Evolutionary conservation across 129 eudicot species (phyloP).

Genomic region (Escallonia rubra): DNA sequence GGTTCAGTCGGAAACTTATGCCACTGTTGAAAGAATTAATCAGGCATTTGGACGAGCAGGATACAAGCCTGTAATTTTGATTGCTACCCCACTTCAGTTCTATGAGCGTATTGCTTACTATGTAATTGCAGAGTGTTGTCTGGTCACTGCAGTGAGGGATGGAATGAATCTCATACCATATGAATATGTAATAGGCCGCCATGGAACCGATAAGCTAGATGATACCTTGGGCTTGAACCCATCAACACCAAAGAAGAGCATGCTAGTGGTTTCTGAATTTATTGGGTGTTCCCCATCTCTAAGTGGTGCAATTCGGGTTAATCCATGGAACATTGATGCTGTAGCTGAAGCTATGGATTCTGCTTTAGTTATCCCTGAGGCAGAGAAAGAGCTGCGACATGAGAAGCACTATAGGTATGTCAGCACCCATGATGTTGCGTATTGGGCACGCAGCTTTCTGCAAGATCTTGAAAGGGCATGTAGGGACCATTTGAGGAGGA

Average conservation of each 20-base stretch:
- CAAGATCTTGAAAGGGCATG: conserved; percentile 88
- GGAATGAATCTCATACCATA: conserved; percentile 91
- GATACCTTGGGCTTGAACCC: conserved; percentile 46
- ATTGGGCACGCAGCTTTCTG: conserved; percentile 85
- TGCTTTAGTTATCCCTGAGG: conserved; percentile 53
- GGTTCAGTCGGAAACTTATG: conserved; percentile 66
- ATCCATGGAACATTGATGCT: conserved; percentile 88
- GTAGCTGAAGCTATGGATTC: conserved; percentile 91
- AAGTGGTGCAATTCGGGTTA: conserved; percentile 85
- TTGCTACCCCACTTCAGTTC: conserved; percentile 66
- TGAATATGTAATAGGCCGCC: conserved; percentile 71
- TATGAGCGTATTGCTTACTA: conserved; percentile 83
- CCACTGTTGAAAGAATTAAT: conserved; percentile 64
- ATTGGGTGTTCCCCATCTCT: conserved; percentile 92
- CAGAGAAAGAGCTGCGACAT: conserved; percentile 84
- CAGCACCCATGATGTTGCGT: conserved; percentile 85
- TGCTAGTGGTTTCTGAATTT: conserved; percentile 87
- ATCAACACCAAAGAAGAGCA: conserved; percentile 67
- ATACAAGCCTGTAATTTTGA: conserved; percentile 71
- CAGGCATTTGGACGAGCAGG: conserved; percentile 45
- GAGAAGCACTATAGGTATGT: conserved; percentile 84
- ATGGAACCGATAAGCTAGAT: conserved; percentile 68
- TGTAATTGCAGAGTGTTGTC: conserved; percentile 85
- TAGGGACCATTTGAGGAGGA: conserved; percentile 71
- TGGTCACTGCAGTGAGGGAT: conserved; percentile 88